Evolutionary conservation across 2,329 filamentous ascomycete species (phyloP), one percentile per base, ranked within the genome.

Genomic region (Teratosphaeria destructans): DNA sequence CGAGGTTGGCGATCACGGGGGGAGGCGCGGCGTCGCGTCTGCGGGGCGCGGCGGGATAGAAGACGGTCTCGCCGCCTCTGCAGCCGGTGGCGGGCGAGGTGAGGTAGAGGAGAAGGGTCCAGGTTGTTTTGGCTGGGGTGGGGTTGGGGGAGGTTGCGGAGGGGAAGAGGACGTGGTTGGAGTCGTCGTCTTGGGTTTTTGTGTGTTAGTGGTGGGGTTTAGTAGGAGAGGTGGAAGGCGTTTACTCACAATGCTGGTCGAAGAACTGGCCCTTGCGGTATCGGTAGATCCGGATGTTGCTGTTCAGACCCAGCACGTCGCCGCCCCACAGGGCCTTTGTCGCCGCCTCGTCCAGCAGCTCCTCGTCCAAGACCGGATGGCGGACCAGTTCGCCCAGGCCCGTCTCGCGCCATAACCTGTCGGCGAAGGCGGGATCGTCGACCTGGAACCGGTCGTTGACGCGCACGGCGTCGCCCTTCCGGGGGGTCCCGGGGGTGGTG

Each of bases 381-480:
- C 73, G 62, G 66, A 80, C 66, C 1, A 87, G 77, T 53, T 88
- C 83, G 66, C 81, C 85, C 64, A 97, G 74, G 0, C 87, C 88
- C 1, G 91, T 96, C 62, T 83, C 80, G 53, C 81, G 79, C 91
- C 92, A 97, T 14, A 96, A 74, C 58, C 81, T 78, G 67, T 84
- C 79, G 0, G 92, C 89, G 72, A 96, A 95, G 0, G 64, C 73
- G 32, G 82, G 74, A 75, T 96, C 92, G 32, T 91, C 78, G 23
- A 95, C 77, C 74, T 95, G 90, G 67, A 88, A 95, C 11, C 93
- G 85, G 71, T 96, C 93, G 71, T 96, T 96, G 54, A 96, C 88
- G 39, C 93, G 82, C 7, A 90, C 81, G 1, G 91, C 91, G 59
- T 94, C 86, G 55, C 89, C 90, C 62, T 84, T 85, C 72, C 89